Conservation (phyloP, 257 asterid genomes). For the Solanum pimpinellifolium region DNA sequence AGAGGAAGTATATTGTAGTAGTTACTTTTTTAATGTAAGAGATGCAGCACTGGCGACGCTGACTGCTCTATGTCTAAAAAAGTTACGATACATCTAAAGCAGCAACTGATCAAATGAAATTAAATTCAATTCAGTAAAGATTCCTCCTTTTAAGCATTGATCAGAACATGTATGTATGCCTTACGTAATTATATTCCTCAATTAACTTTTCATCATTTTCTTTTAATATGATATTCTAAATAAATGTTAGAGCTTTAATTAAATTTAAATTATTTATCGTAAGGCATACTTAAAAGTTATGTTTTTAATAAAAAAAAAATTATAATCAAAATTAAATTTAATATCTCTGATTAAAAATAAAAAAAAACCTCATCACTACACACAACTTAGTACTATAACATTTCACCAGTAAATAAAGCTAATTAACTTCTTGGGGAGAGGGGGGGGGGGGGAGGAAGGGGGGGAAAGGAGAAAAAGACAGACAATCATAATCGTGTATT, state of each 20-base stretch:
- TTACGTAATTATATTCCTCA: not conserved
- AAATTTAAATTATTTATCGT: accelerated
- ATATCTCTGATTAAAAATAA: too few relatives aligned
- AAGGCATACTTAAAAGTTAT: too few relatives aligned
- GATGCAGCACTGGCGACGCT: not conserved
- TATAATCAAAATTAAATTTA: accelerated
- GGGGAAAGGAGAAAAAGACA: not conserved
- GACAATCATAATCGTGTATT: not conserved
- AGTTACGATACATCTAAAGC: not conserved
- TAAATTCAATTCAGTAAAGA: not conserved
- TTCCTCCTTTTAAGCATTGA: not conserved
- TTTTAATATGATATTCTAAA: too few relatives aligned
- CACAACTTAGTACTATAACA: too few relatives aligned
- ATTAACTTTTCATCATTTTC: not conserved
- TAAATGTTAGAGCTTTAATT: too few relatives aligned
- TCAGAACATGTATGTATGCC: not conserved
- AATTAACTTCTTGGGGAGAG: not conserved
- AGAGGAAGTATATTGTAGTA: not conserved
- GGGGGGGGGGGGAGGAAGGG: not conserved
- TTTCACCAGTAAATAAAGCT: not conserved
- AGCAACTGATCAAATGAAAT: not conserved
- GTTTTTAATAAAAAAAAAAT: too few relatives aligned
- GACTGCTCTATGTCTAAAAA: not conserved
- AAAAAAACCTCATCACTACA: too few relatives aligned
- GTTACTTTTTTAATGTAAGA: not conserved